Base-by-base conservation (phyloP, 805 yeast genomes). In the Kluyveromyces dobzhanskii region DNA sequence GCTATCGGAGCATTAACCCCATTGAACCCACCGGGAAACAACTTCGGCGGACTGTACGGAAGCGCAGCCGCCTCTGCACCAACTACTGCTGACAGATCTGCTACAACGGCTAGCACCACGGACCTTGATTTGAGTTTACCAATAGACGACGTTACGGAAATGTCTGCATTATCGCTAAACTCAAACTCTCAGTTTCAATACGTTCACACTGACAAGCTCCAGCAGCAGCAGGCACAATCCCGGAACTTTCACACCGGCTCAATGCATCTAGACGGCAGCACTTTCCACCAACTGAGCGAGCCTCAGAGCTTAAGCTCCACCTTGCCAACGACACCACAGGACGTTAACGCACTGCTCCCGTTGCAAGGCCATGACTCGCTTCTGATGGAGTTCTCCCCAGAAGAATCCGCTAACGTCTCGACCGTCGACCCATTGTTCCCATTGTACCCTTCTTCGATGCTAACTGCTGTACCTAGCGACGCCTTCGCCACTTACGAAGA, bases 111-210 rank as follows among this genome's bases (percentile, higher is more conserved):
- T 12, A 14, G n/a, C 7, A 27, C 30, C 6, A 27, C 30, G 11
- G 30, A 27, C n/a, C 5, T 27, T 27, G 19, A 24, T 26, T 26
- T 34, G 29, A 25, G 19, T n/a, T 13, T 34, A 6, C 21, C 37
- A 10, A 24, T 34, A 9, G 37, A 26, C 12, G 37, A 34, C 37
- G 24, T 34, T 34, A 17, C 37, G 30, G 37, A 34, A 34, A 34
- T 34, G 37, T 34, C 37, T 26, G n/a, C 29, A 10, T n/a, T 32
- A 16, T 23, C 35, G 5, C 13, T 27, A 14, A 27, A 27, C n/a
- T 14, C 30, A 12, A 14, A 12, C 16, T 5, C 30, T 14, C 30
- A 27, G n/a, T 27, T 27, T 14, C 30, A 27, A 14, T 27, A 27
- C 30, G 30, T 27, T 12, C 30, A 27, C n/a, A 14, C n/a, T 5